phyloP scores from a whole-genome alignment of 78 protist species.

The slime mould (Dictyostelium discoideum) region dicty_2.7 NC_007088.5:8324501-8325000 shows the following conservation, averaged over 20 bases:
- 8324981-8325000: slow-evolving; percentile 29
- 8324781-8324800: slow-evolving; percentile 44
- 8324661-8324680: slow-evolving; percentile 19
- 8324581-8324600: not conserved
- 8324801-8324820: not conserved
- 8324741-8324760: slow-evolving; percentile 55
- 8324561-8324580: not conserved
- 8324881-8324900: no score
- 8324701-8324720: slow-evolving; percentile 58
- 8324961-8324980: no score
- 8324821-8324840: slow-evolving; percentile 24
- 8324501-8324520: not conserved
- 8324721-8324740: slow-evolving; percentile 66
- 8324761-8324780: slow-evolving; percentile 50
- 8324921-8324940: no score
- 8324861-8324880: no score
- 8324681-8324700: slow-evolving; percentile 19
- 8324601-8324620: no score
- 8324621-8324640: no score
- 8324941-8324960: no score
- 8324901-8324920: no score
- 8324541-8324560: not conserved
- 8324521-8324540: not conserved
- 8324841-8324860: slow-evolving; percentile 1
- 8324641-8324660: not conserved